Evolutionary conservation across 2,329 filamentous ascomycete species (phyloP).

Genomic region (Fusarium decemcellulare): DNA sequence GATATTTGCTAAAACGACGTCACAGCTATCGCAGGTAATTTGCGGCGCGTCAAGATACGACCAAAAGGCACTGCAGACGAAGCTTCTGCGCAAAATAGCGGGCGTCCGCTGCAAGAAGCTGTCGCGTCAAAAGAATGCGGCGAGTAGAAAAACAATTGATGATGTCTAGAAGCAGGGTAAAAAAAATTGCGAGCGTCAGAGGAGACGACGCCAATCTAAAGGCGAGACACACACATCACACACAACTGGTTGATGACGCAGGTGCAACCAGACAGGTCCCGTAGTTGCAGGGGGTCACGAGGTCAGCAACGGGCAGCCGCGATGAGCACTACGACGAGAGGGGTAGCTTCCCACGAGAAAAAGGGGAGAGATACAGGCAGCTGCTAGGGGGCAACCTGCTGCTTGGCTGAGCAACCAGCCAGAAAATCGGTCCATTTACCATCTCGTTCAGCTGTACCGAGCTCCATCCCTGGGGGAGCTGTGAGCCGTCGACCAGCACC

Average conservation of each 20-base stretch:
- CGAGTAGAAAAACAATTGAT: constrained; percentile 6
- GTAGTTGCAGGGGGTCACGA: constrained; percentile 25
- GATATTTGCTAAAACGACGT: constrained; percentile 25
- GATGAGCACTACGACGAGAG: constrained; percentile 3
- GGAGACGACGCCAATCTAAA: constrained; percentile 17
- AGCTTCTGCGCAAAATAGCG: background rate
- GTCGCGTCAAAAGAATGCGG: background rate
- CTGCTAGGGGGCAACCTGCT: constrained; percentile 4
- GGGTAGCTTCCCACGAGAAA: constrained; percentile 9
- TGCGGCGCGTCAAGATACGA: constrained; percentile 18
- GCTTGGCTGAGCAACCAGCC: constrained; percentile 14
- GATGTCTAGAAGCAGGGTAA: constrained; percentile 14
- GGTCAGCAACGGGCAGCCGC: constrained; percentile 5
- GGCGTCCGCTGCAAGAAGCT: background rate
- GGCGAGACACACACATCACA: constrained; percentile 27
- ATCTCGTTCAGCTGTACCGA: constrained; percentile 12
- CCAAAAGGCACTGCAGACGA: background rate
- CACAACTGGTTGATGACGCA: constrained; percentile 41
- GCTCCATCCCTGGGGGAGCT: constrained; percentile 21
- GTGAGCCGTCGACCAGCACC: constrained; percentile 24
- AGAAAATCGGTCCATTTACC: constrained; percentile 12
- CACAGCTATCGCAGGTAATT: constrained; percentile 14
- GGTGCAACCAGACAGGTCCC: constrained; percentile 32
- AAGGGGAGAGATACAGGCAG: background rate
- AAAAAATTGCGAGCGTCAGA: constrained; percentile 10